Base-by-base conservation (phyloP, 2,329 filamentous ascomycete genomes). In the Alternaria consortialis region DNA sequence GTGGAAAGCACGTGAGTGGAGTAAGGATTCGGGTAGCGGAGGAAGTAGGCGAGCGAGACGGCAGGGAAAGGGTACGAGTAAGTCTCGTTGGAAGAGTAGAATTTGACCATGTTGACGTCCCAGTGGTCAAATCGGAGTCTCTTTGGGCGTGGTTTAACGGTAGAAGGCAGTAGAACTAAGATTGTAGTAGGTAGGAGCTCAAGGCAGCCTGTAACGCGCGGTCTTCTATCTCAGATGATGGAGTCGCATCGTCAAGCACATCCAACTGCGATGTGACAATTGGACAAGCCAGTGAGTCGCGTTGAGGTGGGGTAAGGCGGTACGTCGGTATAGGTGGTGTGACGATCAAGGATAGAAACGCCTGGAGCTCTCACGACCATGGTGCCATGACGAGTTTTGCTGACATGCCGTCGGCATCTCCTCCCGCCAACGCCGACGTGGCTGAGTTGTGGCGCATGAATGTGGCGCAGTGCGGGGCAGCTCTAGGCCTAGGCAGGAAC, bases 1-100 rank as follows among this genome's bases (percentile, higher is more conserved):
- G 91, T 93, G 74, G 90, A 92, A 70, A 93, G 83, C 54, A 95
- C 92, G 81, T 95, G 92, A 65, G 87, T 88, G 67, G 89, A 90
- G 82, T 94, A 94, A 7, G 92, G 92, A 74, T 94, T 95, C 67
- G 91, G 93, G 81, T 95, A 95, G 67, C 92, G 91, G 51, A 95
- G 89, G 81, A 94, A 95, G 85, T 93, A 95, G 81, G 92, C 92
- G 78, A 95, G 89, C 50, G 91, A 93, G 64, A 95, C 92, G 77
- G 91, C 91, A 64, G 91, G 89, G 82, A 94, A 94, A 50, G 91
- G 90, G 80, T 94, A 92, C 67, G 89, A 85, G 84, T 94, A 93
- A 73, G 85, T 87, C 78, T 91, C 90, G 80, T 86, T 88, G 71
- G 75, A 78, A 47, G 78, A 80, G 79, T 84, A 84, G 78, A 84